phyloP scores from a whole-genome alignment of 2,329 filamentous ascomycete genomes.

The Arthrinium puccinioides region DNA sequence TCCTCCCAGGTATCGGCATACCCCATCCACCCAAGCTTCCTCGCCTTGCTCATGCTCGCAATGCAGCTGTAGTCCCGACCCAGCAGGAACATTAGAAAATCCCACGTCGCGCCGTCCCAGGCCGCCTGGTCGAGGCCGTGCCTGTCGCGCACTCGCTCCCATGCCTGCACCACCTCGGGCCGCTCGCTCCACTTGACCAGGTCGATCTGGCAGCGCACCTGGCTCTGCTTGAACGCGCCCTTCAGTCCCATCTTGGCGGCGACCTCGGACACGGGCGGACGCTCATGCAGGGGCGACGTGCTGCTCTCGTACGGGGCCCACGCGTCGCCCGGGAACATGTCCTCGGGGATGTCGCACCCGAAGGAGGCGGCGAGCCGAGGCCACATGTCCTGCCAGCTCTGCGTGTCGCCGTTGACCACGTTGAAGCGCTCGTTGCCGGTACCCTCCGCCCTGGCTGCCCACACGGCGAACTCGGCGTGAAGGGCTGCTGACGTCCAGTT shows the following conservation, averaged over 20 bases:
- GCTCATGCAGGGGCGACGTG: too few species aligned
- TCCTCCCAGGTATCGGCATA: conserved; percentile 25
- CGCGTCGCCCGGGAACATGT: conserved; percentile 17
- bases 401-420: conserved; percentile 31
- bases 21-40: conserved; percentile 32
- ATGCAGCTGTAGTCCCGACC: conserved; percentile 32
- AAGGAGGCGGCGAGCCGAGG: conserved; percentile 29
- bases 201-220: too few species aligned
- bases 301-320: conserved; percentile 10
- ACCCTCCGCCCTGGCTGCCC: too few species aligned
- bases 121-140: conserved; percentile 26
- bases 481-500: too few species aligned
- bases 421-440: conserved; percentile 33
- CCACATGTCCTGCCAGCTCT: conserved; percentile 34
- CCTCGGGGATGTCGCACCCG: conserved; percentile 21
- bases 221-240: too few species aligned
- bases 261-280: conserved; percentile 21
- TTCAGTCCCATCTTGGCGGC: conserved; percentile 19
- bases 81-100: conserved; percentile 33
- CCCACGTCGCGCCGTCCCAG: conserved; percentile 34
- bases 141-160: conserved; percentile 29
- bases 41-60: conserved; percentile 35
- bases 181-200: conserved; percentile 34
- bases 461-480: too few species aligned
- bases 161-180: conserved; percentile 28